Evolutionary conservation across 2,329 filamentous ascomycete species (phyloP), one percentile per base, ranked within the genome.

Genomic region (Trichoderma pleuroti): DNA sequence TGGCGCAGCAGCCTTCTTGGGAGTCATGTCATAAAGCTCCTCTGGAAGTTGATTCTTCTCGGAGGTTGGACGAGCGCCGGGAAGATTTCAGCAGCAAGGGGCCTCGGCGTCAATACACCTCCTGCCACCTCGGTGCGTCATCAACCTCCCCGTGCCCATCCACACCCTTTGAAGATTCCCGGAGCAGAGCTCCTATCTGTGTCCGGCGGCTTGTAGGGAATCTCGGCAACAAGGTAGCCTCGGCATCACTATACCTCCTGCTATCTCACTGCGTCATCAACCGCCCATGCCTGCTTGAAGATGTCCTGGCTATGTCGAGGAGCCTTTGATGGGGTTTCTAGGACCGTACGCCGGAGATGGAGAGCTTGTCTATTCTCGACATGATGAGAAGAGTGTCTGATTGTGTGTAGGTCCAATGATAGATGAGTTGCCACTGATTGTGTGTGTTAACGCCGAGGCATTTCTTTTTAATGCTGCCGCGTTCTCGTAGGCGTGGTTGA

Each of bases 331-430:
- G 39, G 8, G 39, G 16, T 10, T 42, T 42, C 18, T 42, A 98
- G 70, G 95, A 98, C 75, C 95, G 93, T 75, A 88, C 82, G 74
- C 94, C 95, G 78, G 90, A 84, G 73, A 98, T 96, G 74, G 91
- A 92, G 75, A 98, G 88, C 79, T 94, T 97, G 78, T 97, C 93
- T 76, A 98, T 94, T 80, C 90, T 92, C 74, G 94, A 93, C 93
- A 87, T 87, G 76, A 61, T 39, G 67, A 61, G 59, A 70, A 30
- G 57, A 76, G 70, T 65, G 74, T 74, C 74, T n/a, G 10, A n/a
- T 52, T 36, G 8, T 39, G 14, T 42, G 30, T 26, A 18, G 18
- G 18, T 52, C 26, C 39, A 49, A 36, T 46, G 18, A 36, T 24
- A 24, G 9, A 36, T 30, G 32, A 61, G 42, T 9, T 18, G 56